Evolutionary conservation across 2,329 filamentous ascomycete genomes (phyloP).

Genomic region (Rutstroemia sp.): DNA sequence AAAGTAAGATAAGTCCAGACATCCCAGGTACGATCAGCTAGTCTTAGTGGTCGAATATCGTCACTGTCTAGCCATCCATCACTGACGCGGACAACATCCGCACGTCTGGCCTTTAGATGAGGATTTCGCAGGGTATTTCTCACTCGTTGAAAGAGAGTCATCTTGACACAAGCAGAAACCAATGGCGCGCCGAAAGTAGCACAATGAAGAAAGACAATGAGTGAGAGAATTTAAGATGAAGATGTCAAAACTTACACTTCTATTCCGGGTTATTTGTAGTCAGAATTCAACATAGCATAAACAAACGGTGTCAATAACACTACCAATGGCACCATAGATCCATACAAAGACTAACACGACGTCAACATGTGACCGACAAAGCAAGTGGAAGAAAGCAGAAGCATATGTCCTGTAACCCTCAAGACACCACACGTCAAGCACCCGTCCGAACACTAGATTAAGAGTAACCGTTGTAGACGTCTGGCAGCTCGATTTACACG

Average conservation of each 20-base stretch:
- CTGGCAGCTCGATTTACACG: neutral
- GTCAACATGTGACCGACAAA: too few relatives aligned
- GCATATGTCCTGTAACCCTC: neutral
- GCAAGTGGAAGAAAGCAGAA: too few relatives aligned
- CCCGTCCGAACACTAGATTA: neutral
- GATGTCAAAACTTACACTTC: neutral
- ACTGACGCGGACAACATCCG: slow-evolving; percentile 23
- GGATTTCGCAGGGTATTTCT: slow-evolving; percentile 10
- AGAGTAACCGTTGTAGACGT: neutral
- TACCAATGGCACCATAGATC: neutral
- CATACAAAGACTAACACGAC: neutral
- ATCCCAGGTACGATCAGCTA: slow-evolving; percentile 36
- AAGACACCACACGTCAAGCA: neutral
- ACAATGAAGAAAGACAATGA: neutral
- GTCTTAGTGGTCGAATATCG: slow-evolving; percentile 34
- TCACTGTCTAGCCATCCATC: slow-evolving; percentile 34
- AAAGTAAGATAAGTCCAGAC: slow-evolving; percentile 31
- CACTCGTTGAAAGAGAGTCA: neutral
- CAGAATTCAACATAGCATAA: neutral
- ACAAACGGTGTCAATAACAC: neutral
- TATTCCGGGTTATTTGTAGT: neutral
- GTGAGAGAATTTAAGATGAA: neutral
- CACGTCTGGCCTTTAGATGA: slow-evolving; percentile 13
- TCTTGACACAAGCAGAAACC: neutral
- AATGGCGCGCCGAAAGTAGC: neutral